Conservation (phyloP, 345 rosid species). For the Mangifera indica region DNA sequence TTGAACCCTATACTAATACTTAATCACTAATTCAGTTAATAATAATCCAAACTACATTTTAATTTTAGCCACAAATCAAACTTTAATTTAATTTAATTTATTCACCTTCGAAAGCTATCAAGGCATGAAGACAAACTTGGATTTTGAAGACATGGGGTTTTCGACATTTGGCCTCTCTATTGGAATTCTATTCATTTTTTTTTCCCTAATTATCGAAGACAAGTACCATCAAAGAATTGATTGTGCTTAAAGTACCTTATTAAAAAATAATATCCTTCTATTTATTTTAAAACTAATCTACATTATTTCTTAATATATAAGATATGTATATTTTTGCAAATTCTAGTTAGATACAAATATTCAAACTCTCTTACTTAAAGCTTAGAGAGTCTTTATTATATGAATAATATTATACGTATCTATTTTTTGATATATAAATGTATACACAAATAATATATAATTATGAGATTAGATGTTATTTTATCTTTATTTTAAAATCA, state of each 20-base stretch:
- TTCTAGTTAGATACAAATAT: too few species aligned
- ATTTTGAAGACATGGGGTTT: neutral
- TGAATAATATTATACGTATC: too few species aligned
- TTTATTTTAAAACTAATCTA: neutral
- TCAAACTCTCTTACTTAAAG: too few species aligned
- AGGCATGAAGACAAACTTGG: neutral
- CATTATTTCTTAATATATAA: too few species aligned
- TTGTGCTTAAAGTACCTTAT: neutral
- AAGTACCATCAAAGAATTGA: neutral
- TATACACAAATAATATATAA: too few species aligned
- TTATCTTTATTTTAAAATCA: too few species aligned
- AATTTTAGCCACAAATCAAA: neutral
- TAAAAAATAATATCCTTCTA: neutral
- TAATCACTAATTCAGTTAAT: neutral
- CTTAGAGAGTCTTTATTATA: too few species aligned
- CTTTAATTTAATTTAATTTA: neutral
- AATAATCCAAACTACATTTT: too few species aligned
- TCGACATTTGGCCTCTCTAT: constrained; percentile 5
- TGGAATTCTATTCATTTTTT: neutral
- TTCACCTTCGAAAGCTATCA: too few species aligned
- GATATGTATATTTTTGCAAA: too few species aligned
- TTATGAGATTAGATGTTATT: too few species aligned
- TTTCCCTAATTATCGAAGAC: neutral
- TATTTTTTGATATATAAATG: too few species aligned
- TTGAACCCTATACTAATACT: constrained; percentile 12